Percentiles rank a stretch among this genome's conserved stretches.
These are phyloP conservation scores for Flaveria floridana DNA, from an alignment of 140 eudicot species.

Conservation along the genomic window DNA sequence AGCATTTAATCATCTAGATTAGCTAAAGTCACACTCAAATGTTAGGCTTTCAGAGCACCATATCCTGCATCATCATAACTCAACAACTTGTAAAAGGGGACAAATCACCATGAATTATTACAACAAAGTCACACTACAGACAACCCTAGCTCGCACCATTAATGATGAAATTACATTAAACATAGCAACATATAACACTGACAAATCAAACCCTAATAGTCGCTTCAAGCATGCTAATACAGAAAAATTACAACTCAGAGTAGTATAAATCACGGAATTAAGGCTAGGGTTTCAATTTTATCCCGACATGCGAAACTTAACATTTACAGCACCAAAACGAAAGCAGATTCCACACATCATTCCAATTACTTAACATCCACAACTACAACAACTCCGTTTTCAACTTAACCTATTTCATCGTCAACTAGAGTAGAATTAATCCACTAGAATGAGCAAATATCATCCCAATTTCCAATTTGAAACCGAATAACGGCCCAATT, in stretches of 20 bases:
- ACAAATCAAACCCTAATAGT: constrained; percentile 26
- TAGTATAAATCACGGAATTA: background rate
- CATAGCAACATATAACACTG: background rate
- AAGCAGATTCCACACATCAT: constrained; percentile 3
- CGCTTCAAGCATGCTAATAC: background rate
- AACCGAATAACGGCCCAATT: constrained; percentile 21
- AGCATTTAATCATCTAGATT: constrained; percentile 7
- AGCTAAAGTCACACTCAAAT: constrained; percentile 15
- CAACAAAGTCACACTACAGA: constrained; percentile 8
- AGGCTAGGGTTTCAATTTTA: constrained; percentile 26
- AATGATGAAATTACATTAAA: constrained; percentile 15
- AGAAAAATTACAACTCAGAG: background rate
- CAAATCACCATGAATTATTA: constrained; percentile 15
- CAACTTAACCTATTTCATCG: background rate
- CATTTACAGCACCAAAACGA: background rate
- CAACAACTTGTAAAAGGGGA: background rate
- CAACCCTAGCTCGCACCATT: constrained; percentile 20
- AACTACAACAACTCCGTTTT: background rate
- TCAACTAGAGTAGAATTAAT: background rate
- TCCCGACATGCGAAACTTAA: constrained; percentile 23
- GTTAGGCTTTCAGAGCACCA: constrained; percentile 25
- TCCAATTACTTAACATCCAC: constrained; percentile 15
- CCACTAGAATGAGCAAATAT: background rate
- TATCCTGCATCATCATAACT: constrained; percentile 27
- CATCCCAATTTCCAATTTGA: no score